A percentile compares a stretch with the other conserved stretches of the same genome.
Evolutionary conservation across 257 asterid genomes (phyloP).

Genomic region (Apocynum venetum): DNA sequence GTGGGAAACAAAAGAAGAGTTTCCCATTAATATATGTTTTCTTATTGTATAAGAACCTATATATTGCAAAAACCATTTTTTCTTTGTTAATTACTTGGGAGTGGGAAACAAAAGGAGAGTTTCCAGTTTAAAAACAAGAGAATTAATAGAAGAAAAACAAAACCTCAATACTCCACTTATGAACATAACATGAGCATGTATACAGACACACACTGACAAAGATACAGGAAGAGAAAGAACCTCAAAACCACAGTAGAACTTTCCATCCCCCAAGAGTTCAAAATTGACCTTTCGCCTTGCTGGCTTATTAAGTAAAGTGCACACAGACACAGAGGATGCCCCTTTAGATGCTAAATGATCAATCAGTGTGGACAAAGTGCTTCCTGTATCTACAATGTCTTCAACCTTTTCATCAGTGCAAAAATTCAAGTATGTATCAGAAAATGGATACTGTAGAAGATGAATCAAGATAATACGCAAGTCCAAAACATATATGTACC

Average conservation of each 20-base stretch:
- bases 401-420: constrained; percentile 50
- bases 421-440: constrained; percentile 1
- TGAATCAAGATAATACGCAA: not conserved
- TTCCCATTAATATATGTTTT: not conserved
- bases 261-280: constrained; percentile 74
- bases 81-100: too few relatives aligned
- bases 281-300: constrained; percentile 54
- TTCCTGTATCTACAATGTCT: constrained; percentile 93
- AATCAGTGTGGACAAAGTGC: constrained; percentile 57
- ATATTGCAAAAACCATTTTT: too few relatives aligned
- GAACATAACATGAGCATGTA: not conserved
- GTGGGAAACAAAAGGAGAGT: not conserved
- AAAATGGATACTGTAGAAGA: not conserved
- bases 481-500: not conserved
- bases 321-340: constrained; percentile 74
- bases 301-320: constrained; percentile 84
- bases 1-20: not conserved
- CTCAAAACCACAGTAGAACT: constrained; percentile 83
- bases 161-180: not conserved
- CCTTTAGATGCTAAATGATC: constrained; percentile 76
- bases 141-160: not conserved
- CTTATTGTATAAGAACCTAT: too few relatives aligned
- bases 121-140: not conserved
- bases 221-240: constrained; percentile 34
- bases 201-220: constrained; percentile 4